Evolutionary conservation across 495 filamentous ascomycete genomes (phyloP).

Genomic region (Penicillium pulvis): DNA sequence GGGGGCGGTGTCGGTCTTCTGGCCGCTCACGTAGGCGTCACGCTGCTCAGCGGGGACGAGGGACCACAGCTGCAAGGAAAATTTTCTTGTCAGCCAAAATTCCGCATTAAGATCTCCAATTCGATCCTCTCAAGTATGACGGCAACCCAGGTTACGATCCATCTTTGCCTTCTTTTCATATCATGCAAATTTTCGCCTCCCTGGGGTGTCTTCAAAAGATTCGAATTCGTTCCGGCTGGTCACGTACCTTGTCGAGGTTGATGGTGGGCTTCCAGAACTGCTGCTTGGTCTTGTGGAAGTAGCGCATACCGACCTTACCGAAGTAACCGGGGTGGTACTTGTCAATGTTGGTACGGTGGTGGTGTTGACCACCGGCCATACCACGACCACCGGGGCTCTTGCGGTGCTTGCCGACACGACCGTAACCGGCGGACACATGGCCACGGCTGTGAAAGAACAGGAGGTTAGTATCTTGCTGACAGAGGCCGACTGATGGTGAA

Average conservation of each 20-base stretch:
- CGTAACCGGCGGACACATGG: constrained; percentile 91
- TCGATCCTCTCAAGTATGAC: background rate
- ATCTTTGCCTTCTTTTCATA: background rate
- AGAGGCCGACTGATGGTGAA: constrained; percentile 12
- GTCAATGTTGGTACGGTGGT: constrained; percentile 92
- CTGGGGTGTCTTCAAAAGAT: constrained; percentile 1
- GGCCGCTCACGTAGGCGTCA: constrained; percentile 74
- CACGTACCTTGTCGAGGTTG: constrained; percentile 86
- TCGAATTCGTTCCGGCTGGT: constrained; percentile 12
- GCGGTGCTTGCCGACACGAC: constrained; percentile 90
- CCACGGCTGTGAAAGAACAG: constrained; percentile 65
- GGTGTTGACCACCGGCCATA: constrained; percentile 94
- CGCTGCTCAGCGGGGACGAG: constrained; percentile 81
- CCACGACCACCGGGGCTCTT: constrained; percentile 93
- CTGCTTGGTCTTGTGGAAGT: constrained; percentile 87
- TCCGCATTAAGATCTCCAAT: background rate
- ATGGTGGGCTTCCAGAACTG: constrained; percentile 91
- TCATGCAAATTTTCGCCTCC: constrained; percentile 9
- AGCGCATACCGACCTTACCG: constrained; percentile 96
- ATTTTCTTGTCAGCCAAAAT: constrained; percentile 21
- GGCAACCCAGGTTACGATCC: background rate
- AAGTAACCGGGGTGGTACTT: constrained; percentile 97
- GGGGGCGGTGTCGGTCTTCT: constrained; percentile 78
- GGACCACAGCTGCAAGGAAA: constrained; percentile 66
- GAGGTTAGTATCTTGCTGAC: constrained; percentile 21